Percentiles rank a stretch among this genome's conserved stretches.
Evolutionary conservation across 208 protist genomes (phyloP).

Genomic region (Leishmania mexicana): DNA sequence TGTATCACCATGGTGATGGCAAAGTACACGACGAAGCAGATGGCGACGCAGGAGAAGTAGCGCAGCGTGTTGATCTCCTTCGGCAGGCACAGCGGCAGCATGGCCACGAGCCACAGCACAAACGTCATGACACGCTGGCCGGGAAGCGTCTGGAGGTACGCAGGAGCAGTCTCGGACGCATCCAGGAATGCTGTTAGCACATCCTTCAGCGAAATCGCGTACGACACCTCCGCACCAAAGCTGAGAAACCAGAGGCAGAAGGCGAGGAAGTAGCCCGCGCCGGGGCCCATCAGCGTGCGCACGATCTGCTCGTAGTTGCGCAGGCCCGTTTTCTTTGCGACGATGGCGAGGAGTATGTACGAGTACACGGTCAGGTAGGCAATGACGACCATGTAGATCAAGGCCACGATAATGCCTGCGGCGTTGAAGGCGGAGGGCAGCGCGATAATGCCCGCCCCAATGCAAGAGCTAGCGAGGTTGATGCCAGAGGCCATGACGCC

Average conservation of each 20-base stretch:
- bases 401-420: constrained; percentile 56
- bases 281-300: constrained; percentile 41
- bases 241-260: constrained; percentile 53
- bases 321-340: constrained; percentile 39
- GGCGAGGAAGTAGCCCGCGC: constrained; percentile 59
- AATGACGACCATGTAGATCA: constrained; percentile 70
- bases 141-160: constrained; percentile 35
- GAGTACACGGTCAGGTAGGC: constrained; percentile 62
- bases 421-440: constrained; percentile 56
- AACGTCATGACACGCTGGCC: constrained; percentile 44
- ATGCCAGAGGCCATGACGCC: constrained; percentile 58
- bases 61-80: constrained; percentile 72
- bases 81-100: constrained; percentile 67
- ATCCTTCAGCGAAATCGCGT: constrained; percentile 56
- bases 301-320: constrained; percentile 65
- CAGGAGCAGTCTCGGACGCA: constrained; percentile 18
- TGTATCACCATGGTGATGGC: constrained; percentile 60
- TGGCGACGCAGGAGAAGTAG: constrained; percentile 52
- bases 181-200: constrained; percentile 48
- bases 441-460: constrained; percentile 76
- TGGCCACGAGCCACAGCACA: constrained; percentile 54
- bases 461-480: constrained; percentile 60
- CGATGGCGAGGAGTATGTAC: constrained; percentile 42
- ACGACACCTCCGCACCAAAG: constrained; percentile 65
- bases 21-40: constrained; percentile 62